These are phyloP conservation scores for Rosa multiflora DNA, from an alignment of 306 rosid genomes.

Conservation along the genomic window DNA sequence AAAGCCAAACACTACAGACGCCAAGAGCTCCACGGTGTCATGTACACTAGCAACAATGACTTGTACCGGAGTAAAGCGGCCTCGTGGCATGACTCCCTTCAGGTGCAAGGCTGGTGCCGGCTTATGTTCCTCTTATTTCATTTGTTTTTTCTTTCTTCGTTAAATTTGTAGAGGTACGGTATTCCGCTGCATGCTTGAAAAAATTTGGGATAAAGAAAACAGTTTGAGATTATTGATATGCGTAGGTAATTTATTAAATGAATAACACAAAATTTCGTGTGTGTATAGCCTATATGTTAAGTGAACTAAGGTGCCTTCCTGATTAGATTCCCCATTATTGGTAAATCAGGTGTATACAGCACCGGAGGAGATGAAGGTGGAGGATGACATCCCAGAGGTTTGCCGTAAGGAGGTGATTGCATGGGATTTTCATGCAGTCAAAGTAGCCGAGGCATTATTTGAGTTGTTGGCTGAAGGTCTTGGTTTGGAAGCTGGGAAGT, in stretches of 20 bases:
- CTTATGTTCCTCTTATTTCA: background rate
- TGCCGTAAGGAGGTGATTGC: slow-evolving; percentile 34
- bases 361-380: background rate
- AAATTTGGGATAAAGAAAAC: background rate
- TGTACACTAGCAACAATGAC: slow-evolving; percentile 40
- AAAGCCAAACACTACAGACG: slow-evolving; percentile 40
- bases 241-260: no score
- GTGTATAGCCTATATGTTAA: no score
- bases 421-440: slow-evolving; percentile 26
- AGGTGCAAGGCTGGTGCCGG: slow-evolving; percentile 18
- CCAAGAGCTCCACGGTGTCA: slow-evolving; percentile 32
- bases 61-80: slow-evolving; percentile 30
- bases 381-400: slow-evolving; percentile 27
- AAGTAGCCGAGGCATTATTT: slow-evolving; percentile 32
- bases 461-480: slow-evolving; percentile 44
- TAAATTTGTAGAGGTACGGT: background rate
- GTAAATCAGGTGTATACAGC: background rate
- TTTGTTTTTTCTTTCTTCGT: background rate
- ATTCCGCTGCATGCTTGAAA: background rate
- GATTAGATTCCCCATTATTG: no score
- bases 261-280: background rate
- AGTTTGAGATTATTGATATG: no score
- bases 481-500: slow-evolving; percentile 33
- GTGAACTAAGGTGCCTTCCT: background rate
- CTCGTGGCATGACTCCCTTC: slow-evolving; percentile 40